These are phyloP conservation scores for Phytophthora pini DNA, from an alignment of 352 stramenopile genomes.

Conservation along the genomic window DNA sequence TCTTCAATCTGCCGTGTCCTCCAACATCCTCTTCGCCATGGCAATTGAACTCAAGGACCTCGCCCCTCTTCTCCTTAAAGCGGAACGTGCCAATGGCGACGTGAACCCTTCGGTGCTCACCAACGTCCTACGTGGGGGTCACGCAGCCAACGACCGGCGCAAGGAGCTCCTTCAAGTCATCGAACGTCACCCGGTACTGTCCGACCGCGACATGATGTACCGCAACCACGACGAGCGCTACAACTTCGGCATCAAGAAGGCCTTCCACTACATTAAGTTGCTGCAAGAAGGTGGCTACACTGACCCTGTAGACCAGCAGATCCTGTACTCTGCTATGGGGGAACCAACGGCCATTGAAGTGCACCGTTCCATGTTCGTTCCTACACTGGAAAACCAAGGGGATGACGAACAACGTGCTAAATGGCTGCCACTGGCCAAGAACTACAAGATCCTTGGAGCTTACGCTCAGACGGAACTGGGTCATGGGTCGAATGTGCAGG, in stretches of 20 bases:
- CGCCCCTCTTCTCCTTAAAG: constrained; percentile 62
- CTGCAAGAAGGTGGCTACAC: constrained; percentile 39
- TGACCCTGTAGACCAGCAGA: constrained; percentile 40
- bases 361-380: constrained; percentile 42
- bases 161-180: constrained; percentile 50
- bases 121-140: constrained; percentile 38
- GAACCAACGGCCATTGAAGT: constrained; percentile 58
- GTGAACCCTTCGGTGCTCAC: constrained; percentile 46
- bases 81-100: constrained; percentile 58
- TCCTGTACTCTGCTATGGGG: constrained; percentile 50
- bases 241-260: constrained; percentile 41
- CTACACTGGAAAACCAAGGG: constrained; percentile 75
- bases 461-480: constrained; percentile 97
- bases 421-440: constrained; percentile 71
- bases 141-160: constrained; percentile 44
- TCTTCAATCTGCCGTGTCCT: constrained; percentile 20
- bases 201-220: constrained; percentile 52
- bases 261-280: constrained; percentile 47
- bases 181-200: constrained; percentile 48
- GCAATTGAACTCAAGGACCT: constrained; percentile 65
- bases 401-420: constrained; percentile 58
- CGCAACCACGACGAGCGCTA: constrained; percentile 51
- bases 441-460: constrained; percentile 81
- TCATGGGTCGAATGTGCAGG: constrained; percentile 89
- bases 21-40: neutral